Conservation (phyloP, 164 flowering plant species). For the Vitis amurensis region DNA sequence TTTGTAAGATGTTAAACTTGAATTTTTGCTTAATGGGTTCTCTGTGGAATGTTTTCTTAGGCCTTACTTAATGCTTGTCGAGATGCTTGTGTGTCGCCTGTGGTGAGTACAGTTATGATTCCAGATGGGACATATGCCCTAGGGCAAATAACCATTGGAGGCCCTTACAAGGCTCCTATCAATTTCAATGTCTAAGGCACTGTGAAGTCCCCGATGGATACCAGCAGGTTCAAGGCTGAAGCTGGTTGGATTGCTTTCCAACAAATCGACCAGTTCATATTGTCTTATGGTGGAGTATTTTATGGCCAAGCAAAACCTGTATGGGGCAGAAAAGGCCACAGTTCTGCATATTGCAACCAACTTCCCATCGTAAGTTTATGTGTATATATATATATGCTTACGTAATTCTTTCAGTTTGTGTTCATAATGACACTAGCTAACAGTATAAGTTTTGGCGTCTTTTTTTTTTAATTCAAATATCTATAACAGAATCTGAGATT, state of each 20-base stretch:
- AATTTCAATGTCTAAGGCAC: too few species aligned
- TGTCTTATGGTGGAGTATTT: constrained; percentile 22
- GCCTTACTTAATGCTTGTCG: constrained; percentile 25
- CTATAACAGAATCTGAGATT: constrained; percentile 28
- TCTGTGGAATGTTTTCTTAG: not conserved
- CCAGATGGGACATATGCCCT: constrained; percentile 24
- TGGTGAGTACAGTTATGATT: constrained; percentile 17
- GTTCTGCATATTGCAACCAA: constrained; percentile 1
- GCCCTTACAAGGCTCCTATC: constrained; percentile 9
- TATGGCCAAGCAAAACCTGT: constrained; percentile 22
- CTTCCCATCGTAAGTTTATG: constrained; percentile 4
- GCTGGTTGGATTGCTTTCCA: constrained; percentile 18
- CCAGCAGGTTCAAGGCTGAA: not conserved
- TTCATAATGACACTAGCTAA: too few species aligned
- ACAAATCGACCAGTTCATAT: constrained; percentile 11
- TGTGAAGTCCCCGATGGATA: too few species aligned
- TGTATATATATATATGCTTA: too few species aligned
- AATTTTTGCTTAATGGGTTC: too few species aligned
- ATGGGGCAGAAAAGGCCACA: constrained; percentile 18
- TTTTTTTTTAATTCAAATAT: too few species aligned
- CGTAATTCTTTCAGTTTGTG: too few species aligned
- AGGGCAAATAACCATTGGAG: constrained; percentile 11
- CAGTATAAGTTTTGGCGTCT: too few species aligned
- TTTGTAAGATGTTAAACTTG: too few species aligned
- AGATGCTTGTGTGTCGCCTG: constrained; percentile 22